Conservation (phyloP, 495 filamentous ascomycete species). For the Penicillium maclennaniae region DNA sequence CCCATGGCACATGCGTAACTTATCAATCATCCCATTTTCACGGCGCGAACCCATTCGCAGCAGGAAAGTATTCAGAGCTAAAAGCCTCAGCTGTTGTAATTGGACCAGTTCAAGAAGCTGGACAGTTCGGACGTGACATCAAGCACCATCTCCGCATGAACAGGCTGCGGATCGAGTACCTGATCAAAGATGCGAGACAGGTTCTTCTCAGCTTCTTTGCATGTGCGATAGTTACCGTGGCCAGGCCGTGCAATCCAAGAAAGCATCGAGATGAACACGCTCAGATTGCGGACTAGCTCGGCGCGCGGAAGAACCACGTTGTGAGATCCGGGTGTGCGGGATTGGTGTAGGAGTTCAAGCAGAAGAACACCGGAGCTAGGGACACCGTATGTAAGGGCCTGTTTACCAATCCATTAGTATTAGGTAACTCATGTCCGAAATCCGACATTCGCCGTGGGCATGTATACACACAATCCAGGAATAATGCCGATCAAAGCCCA, state of each 20-base stretch:
- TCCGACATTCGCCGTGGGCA: neutral
- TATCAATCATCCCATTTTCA: too few species aligned
- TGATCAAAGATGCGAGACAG: constrained; percentile 42
- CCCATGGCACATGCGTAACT: too few species aligned
- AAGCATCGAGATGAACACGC: constrained; percentile 56
- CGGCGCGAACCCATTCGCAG: constrained; percentile 20
- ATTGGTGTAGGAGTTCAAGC: constrained; percentile 58
- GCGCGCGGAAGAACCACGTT: constrained; percentile 48
- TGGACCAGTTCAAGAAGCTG: constrained; percentile 39
- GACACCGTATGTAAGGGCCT: constrained; percentile 53
- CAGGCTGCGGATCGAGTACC: constrained; percentile 37
- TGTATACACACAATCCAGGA: constrained; percentile 52
- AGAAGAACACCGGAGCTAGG: constrained; percentile 57
- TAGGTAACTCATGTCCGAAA: constrained; percentile 1
- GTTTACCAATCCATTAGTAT: constrained; percentile 13
- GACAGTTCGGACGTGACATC: constrained; percentile 35
- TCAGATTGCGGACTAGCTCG: constrained; percentile 60
- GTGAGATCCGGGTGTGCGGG: constrained; percentile 36
- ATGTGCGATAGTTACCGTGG: constrained; percentile 52
- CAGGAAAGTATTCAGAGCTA: constrained; percentile 29
- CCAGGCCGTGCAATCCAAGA: constrained; percentile 51
- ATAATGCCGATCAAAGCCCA: constrained; percentile 49
- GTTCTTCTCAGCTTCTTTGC: constrained; percentile 44
- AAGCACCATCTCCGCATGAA: constrained; percentile 27
- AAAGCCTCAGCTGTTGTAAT: constrained; percentile 37